Evolutionary conservation across 805 yeast genomes (phyloP), one percentile per base, ranked within the genome.

Genomic region (Saccharomycodes ludwigii): DNA sequence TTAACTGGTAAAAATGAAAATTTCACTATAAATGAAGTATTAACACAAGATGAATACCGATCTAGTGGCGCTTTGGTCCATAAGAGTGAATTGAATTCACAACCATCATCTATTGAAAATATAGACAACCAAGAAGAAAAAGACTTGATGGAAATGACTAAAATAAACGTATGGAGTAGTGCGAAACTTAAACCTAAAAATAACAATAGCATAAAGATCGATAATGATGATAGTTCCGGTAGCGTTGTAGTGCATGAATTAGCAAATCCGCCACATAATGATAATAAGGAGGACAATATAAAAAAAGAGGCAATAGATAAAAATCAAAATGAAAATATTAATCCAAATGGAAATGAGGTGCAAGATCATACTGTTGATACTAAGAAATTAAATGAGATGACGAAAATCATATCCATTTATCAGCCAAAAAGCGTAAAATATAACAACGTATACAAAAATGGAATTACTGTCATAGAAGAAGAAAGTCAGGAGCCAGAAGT

Each of bases 141-240:
- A 26, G 43, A 30, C 22, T 44, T 36, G 19, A 36, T 50, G 40
- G 56, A 54, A 32, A 49, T 54, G 52, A 54, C 59, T 1, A 54
- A 52, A n/a, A n/a, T n/a, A n/a, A n/a, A n/a, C n/a, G n/a, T n/a
- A n/a, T n/a, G n/a, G n/a, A n/a, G n/a, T n/a, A n/a, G n/a, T n/a
- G n/a, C n/a, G n/a, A n/a, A n/a, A n/a, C n/a, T n/a, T n/a, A n/a
- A n/a, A n/a, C n/a, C n/a, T n/a, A n/a, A n/a, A n/a, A n/a, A n/a
- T n/a, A n/a, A n/a, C n/a, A n/a, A n/a, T n/a, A n/a, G n/a, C n/a
- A n/a, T n/a, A n/a, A n/a, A n/a, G n/a, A n/a, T n/a, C n/a, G n/a
- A n/a, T n/a, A n/a, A n/a, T n/a, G n/a, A n/a, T n/a, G n/a, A n/a
- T n/a, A n/a, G n/a, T n/a, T n/a, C n/a, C n/a, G n/a, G n/a, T n/a